phyloP scores from a whole-genome alignment of 2,329 filamentous ascomycete species.

The Exophiala sp. region DNA sequence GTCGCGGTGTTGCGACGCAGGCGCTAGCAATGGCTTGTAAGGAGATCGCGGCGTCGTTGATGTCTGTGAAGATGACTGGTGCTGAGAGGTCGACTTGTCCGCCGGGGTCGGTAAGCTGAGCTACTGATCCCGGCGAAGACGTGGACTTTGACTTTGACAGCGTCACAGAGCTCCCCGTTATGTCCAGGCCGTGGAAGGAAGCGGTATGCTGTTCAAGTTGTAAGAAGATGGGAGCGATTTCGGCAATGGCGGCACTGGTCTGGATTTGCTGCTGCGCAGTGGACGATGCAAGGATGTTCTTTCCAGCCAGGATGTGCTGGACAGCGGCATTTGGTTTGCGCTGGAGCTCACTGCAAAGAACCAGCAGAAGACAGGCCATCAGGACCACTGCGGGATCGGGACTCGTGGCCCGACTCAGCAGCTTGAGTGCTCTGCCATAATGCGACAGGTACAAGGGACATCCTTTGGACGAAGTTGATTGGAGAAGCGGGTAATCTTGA shows the following conservation, averaged over 20 bases:
- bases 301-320: slow-evolving; percentile 16
- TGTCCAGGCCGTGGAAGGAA: neutral
- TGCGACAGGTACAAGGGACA: slow-evolving; percentile 11
- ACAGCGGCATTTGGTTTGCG: slow-evolving; percentile 9
- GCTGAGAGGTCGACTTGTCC: neutral
- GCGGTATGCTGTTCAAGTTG: slow-evolving; percentile 13
- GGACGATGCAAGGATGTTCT: slow-evolving; percentile 11
- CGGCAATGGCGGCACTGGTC: slow-evolving; percentile 1
- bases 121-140: neutral
- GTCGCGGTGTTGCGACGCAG: neutral
- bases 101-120: neutral
- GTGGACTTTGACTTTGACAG: too few relatives aligned
- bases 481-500: neutral
- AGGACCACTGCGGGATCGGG: slow-evolving; percentile 13
- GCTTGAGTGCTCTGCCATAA: slow-evolving; percentile 16
- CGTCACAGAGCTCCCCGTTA: too few relatives aligned
- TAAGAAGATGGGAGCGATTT: slow-evolving; percentile 18
- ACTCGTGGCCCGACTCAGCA: slow-evolving; percentile 2
- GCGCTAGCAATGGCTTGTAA: slow-evolving; percentile 6
- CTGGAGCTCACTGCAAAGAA: slow-evolving; percentile 20
- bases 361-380: slow-evolving; percentile 20
- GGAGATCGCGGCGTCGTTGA: slow-evolving; percentile 3
- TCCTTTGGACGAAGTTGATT: neutral
- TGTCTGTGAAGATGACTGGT: neutral
- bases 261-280: neutral